Evolutionary conservation across 768 basidiomycete genomes (phyloP).

Genomic region (Pulveroboletus sp.): DNA sequence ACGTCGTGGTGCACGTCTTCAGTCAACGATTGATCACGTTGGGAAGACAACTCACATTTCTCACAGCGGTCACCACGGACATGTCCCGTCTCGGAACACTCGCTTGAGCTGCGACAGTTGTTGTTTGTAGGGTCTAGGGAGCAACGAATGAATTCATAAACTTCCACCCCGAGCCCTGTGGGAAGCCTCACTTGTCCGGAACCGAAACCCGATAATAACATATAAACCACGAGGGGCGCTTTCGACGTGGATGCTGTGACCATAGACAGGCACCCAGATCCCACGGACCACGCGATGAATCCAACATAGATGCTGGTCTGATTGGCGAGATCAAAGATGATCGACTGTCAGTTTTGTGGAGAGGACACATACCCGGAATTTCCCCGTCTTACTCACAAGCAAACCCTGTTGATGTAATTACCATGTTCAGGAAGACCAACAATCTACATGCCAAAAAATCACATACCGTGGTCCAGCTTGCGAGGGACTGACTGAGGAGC

Average conservation of each 20-base stretch:
- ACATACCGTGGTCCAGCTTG: constrained; percentile 53
- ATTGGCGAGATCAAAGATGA: background rate
- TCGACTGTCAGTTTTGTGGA: background rate
- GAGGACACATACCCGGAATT: constrained; percentile 45
- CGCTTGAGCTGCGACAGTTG: constrained; percentile 71
- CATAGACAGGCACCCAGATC: constrained; percentile 68
- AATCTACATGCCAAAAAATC: background rate
- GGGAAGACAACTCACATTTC: constrained; percentile 43
- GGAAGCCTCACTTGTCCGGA: constrained; percentile 50
- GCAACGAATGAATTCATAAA: background rate
- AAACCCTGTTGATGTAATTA: constrained; percentile 43
- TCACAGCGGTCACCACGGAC: constrained; percentile 70
- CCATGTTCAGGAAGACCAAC: background rate
- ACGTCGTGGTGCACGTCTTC: background rate
- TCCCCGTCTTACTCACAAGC: constrained; percentile 60
- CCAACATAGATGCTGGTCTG: constrained; percentile 47
- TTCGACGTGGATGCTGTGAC: constrained; percentile 47
- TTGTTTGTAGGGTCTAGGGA: constrained; percentile 54
- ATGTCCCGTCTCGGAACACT: constrained; percentile 69
- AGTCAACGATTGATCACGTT: background rate
- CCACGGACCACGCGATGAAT: constrained; percentile 67
- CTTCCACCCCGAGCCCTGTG: background rate
- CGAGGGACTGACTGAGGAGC: constrained; percentile 59
- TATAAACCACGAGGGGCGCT: constrained; percentile 54
- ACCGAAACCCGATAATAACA: constrained; percentile 58